Evolutionary conservation across 371 early-diverging fungal species (phyloP).

Genomic region (Mucor indicus): DNA sequence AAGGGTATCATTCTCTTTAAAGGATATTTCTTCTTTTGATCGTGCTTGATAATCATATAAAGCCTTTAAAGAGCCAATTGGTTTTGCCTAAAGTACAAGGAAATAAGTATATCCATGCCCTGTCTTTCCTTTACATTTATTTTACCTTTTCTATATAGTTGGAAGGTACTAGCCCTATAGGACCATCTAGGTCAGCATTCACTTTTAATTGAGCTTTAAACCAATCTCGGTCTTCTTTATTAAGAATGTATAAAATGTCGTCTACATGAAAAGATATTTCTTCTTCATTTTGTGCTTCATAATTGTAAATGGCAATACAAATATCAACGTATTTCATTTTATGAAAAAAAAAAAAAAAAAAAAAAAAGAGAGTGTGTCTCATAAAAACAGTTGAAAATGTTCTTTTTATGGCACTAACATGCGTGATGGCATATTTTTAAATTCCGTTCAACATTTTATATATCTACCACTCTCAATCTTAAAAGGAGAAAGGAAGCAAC

Average conservation of each 20-base stretch:
- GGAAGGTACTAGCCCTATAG: slow-evolving; percentile 72
- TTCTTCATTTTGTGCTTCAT: slow-evolving; percentile 75
- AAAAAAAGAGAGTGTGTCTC: neutral
- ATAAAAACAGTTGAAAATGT: neutral
- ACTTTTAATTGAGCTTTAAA: slow-evolving; percentile 69
- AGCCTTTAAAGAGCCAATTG: slow-evolving; percentile 60
- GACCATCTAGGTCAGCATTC: slow-evolving; percentile 37
- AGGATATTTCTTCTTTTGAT: slow-evolving; percentile 73
- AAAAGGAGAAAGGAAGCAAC: too few relatives aligned
- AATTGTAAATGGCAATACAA: slow-evolving; percentile 67
- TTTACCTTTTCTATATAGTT: slow-evolving; percentile 76
- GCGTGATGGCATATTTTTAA: too few relatives aligned
- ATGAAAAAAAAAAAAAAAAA: too few relatives aligned
- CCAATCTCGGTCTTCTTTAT: slow-evolving; percentile 73
- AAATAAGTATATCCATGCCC: too few relatives aligned
- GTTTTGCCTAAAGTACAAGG: slow-evolving; percentile 24
- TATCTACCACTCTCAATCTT: too few relatives aligned
- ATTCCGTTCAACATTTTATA: too few relatives aligned
- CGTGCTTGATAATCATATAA: slow-evolving; percentile 76
- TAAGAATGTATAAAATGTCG: slow-evolving; percentile 68
- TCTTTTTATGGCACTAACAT: neutral
- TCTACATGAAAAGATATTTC: slow-evolving; percentile 82
- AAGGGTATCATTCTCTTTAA: slow-evolving; percentile 70
- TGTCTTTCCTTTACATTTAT: too few relatives aligned
- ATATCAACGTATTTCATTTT: slow-evolving; percentile 42